Evolutionary conservation across 768 basidiomycete species (phyloP).

Genomic region (Auricularia sp.): DNA sequence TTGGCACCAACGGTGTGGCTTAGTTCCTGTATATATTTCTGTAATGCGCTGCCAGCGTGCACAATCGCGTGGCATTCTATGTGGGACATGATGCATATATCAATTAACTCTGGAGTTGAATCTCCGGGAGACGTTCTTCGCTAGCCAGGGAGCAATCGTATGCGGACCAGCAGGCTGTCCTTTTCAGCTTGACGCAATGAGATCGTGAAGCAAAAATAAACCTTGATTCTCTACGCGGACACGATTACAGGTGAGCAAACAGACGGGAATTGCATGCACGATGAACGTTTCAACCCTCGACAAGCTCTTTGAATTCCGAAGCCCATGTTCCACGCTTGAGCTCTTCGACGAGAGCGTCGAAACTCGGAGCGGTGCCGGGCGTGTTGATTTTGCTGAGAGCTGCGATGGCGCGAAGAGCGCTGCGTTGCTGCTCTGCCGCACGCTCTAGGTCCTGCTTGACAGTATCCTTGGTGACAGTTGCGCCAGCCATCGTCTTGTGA

Average conservation of each 20-base stretch:
- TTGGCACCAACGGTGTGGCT: slow-evolving; percentile 17
- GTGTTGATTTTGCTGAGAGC: slow-evolving; percentile 67
- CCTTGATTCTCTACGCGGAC: too few relatives aligned
- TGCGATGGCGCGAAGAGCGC: slow-evolving; percentile 78
- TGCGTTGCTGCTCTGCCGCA: slow-evolving; percentile 82
- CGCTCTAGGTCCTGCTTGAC: slow-evolving; percentile 89
- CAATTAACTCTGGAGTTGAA: neutral
- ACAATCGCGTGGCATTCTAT: neutral
- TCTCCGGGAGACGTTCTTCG: too few relatives aligned
- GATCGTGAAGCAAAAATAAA: too few relatives aligned
- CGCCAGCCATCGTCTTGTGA: slow-evolving; percentile 83
- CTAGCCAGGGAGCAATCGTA: too few relatives aligned
- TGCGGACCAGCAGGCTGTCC: too few relatives aligned
- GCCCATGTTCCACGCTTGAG: slow-evolving; percentile 63
- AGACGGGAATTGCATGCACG: too few relatives aligned
- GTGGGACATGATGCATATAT: neutral
- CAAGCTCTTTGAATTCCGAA: slow-evolving; percentile 53
- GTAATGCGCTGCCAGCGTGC: neutral
- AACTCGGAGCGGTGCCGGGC: slow-evolving; percentile 54
- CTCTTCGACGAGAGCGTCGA: slow-evolving; percentile 72
- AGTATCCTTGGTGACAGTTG: slow-evolving; percentile 84
- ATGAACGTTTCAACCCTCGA: neutral
- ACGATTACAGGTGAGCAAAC: too few relatives aligned
- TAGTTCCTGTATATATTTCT: neutral
- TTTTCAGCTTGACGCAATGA: too few relatives aligned